Evolutionary conservation across 2,329 filamentous ascomycete species (phyloP).

Genomic region (Gremmenia infestans): DNA sequence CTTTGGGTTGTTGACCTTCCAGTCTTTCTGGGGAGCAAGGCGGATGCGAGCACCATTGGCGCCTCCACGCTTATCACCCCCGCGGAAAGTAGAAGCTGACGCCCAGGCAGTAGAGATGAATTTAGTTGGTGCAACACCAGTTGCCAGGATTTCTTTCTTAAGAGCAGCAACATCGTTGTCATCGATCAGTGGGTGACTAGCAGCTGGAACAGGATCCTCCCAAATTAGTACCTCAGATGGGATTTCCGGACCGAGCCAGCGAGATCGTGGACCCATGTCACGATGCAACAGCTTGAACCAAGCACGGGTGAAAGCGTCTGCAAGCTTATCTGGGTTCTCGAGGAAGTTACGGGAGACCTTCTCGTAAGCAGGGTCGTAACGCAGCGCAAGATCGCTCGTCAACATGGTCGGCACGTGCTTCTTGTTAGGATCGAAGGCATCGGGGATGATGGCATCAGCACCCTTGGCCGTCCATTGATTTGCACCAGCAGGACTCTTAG

Average conservation of each 20-base stretch:
- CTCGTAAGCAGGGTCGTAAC: conserved; percentile 66
- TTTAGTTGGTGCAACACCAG: conserved; percentile 55
- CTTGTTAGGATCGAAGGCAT: conserved; percentile 59
- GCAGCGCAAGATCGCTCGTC: conserved; percentile 68
- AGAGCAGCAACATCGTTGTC: conserved; percentile 46
- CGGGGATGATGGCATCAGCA: conserved; percentile 57
- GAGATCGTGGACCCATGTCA: conserved; percentile 51
- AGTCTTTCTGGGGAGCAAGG: conserved; percentile 57
- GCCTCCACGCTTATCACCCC: conserved; percentile 75
- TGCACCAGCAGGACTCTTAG: conserved; percentile 70
- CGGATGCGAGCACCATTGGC: conserved; percentile 74
- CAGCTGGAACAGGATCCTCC: conserved; percentile 51
- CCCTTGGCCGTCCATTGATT: conserved; percentile 52
- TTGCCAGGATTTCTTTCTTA: conserved; percentile 62
- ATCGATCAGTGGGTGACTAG: conserved; percentile 40
- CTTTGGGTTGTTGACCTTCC: conserved; percentile 67
- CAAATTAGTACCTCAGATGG: conserved; percentile 49
- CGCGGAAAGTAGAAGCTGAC: conserved; percentile 67
- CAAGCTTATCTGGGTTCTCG: conserved; percentile 62
- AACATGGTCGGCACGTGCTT: conserved; percentile 71
- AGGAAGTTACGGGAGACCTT: conserved; percentile 70
- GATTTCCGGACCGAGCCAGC: conserved; percentile 54
- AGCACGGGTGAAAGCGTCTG: conserved; percentile 64
- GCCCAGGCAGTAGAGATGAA: conserved; percentile 65
- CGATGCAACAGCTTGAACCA: conserved; percentile 65